Evolutionary conservation across 2,329 filamentous ascomycete genomes (phyloP).

Genomic region (Fusarium setosum): DNA sequence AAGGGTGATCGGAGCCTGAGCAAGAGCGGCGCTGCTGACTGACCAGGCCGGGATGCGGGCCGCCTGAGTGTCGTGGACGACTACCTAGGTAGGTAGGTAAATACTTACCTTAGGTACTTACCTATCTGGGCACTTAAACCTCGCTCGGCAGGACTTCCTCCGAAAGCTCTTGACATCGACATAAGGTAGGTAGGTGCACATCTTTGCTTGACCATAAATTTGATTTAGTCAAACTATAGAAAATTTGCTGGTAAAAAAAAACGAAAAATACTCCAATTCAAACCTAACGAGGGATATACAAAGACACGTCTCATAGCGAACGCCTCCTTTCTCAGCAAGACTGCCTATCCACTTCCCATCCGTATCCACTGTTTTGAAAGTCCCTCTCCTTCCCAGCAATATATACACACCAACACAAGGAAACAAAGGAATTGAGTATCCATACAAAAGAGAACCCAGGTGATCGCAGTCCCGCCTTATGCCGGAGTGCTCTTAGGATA

Average conservation of each 20-base stretch:
- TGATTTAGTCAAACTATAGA: not conserved
- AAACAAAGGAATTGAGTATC: constrained; percentile 9
- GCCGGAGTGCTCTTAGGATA: constrained; percentile 65
- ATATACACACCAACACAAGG: constrained; percentile 17
- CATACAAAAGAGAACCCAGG: constrained; percentile 21
- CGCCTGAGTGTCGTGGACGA: not conserved
- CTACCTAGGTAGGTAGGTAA: not conserved
- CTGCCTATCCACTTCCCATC: constrained; percentile 8
- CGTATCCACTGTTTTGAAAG: constrained; percentile 13
- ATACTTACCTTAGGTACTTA: no score
- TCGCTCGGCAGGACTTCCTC: not conserved
- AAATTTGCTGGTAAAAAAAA: not conserved
- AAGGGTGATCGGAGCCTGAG: constrained; percentile 5
- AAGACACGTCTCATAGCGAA: constrained; percentile 31
- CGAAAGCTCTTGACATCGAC: no score
- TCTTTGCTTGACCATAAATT: no score
- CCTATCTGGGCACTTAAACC: not conserved
- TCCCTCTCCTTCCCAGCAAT: constrained; percentile 4
- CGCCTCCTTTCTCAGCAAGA: constrained; percentile 26
- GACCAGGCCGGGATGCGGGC: not conserved
- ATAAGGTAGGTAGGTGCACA: no score
- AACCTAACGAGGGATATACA: constrained; percentile 39
- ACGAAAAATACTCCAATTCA: constrained; percentile 1
- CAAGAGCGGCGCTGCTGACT: constrained; percentile 4
- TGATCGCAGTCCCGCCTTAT: constrained; percentile 52